Evolutionary conservation across 805 yeast genomes (phyloP).

Genomic region (Schizosaccharomyces octosporus): DNA sequence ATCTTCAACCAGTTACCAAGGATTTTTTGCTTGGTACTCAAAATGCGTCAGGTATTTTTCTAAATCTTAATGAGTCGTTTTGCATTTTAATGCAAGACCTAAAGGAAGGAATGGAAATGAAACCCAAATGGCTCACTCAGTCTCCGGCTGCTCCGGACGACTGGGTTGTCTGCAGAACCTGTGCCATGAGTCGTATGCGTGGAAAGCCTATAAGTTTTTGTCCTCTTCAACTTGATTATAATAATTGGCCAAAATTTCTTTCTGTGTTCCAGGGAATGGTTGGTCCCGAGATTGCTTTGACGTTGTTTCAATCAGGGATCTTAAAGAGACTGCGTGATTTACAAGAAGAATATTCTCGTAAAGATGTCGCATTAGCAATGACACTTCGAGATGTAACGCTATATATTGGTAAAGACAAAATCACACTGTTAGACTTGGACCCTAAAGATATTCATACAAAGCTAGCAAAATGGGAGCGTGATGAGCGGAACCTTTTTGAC

Average conservation of each 20-base stretch:
- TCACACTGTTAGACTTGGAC: neutral
- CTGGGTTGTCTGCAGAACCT: conserved; percentile 1
- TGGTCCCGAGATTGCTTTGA: neutral
- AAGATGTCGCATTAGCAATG: neutral
- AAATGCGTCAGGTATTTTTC: neutral
- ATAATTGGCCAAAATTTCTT: neutral
- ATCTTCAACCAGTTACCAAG: neutral
- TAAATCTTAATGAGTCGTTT: neutral
- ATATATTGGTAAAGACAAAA: neutral
- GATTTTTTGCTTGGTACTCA: neutral
- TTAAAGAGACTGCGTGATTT: neutral
- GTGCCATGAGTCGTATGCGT: neutral
- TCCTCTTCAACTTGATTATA: neutral
- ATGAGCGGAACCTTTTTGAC: neutral
- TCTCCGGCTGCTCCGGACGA: neutral
- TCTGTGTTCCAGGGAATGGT: neutral
- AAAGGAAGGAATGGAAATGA: neutral
- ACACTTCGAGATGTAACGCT: neutral
- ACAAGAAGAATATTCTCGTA: neutral
- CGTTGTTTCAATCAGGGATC: neutral
- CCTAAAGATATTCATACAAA: neutral
- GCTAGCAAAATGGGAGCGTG: neutral
- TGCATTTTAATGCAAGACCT: neutral
- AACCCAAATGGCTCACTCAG: neutral
- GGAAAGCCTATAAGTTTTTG: neutral